Conservation (phyloP, 306 rosid genomes). For the Quercus aquifolioides region DNA sequence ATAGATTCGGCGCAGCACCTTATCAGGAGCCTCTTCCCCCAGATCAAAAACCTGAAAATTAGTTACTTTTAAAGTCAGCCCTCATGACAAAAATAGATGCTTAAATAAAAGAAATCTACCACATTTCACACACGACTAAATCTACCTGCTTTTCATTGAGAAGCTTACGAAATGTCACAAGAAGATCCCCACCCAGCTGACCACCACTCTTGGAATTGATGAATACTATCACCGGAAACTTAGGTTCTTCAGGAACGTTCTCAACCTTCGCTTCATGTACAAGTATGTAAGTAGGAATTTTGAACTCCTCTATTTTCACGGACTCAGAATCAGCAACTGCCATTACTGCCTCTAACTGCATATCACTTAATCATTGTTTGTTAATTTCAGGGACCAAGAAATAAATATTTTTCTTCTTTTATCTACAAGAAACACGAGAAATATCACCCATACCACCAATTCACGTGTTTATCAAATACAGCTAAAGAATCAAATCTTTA, state of each 20-base stretch:
- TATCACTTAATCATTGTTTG: not conserved
- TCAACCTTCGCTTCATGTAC: constrained; percentile 38
- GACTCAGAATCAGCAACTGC: constrained; percentile 27
- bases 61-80: constrained; percentile 24
- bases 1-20: constrained; percentile 56
- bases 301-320: constrained; percentile 42
- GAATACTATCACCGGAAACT: constrained; percentile 75
- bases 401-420: not conserved
- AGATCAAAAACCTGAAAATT: constrained; percentile 77
- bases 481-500: not conserved
- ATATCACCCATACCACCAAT: not conserved
- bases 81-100: not conserved
- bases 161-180: constrained; percentile 49
- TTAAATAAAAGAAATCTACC: not conserved
- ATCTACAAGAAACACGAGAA: not conserved
- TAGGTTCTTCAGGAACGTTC: constrained; percentile 26
- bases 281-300: constrained; percentile 69
- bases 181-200: constrained; percentile 87
- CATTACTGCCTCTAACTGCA: constrained; percentile 43
- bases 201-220: constrained; percentile 96
- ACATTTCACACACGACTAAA: not conserved
- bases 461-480: not conserved
- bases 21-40: constrained; percentile 78
- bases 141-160: constrained; percentile 69
- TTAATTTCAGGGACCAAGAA: not conserved